Base-by-base conservation (phyloP, 2,329 filamentous ascomycete species). In the Arthrobotrys musiformis region DNA sequence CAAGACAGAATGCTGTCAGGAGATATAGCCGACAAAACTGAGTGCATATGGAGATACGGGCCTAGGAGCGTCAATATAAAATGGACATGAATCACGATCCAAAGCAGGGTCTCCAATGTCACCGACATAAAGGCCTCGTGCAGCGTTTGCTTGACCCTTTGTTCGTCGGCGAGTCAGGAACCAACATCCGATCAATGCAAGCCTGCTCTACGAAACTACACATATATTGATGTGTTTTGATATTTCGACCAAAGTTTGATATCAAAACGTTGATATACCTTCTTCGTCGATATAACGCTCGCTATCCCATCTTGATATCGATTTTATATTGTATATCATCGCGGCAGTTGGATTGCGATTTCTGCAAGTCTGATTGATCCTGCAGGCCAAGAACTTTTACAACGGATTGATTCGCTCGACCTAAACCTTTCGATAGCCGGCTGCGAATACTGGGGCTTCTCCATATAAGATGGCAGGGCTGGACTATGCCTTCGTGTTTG, bases 401-500 rank as follows among this genome's bases (percentile, higher is more conserved):
- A 13, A 3, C 15, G 28, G 19, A 9, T 40, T 40, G 6, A 46
- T 30, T 48, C 24, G 35, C 40, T n/a, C n/a, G n/a, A 46, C 15
- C 24, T 6, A 28, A 46, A 13, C 22, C 19, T 22, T 56, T 11
- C 22, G 13, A 19, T 46, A 8, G 46, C 11, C 2, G 15, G 26
- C 30, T 24, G 19, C 37, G 35, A 61, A 56, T 15, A 30, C 19
- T 22, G 28, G 33, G 22, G 63, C n/a, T 40, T 19, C 11, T 44
- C 30, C 4, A 24, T 54, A 40, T 50, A 70, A 64, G 42, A 76
- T 76, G 72, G 30, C 72, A 15, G 72, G 72, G 2, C 66, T 50
- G 46, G 72, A 76, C 30, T 76, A 76, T 15, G 50, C 64, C 33
- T 33, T 70, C 11, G 64, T 76, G 72, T 76, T 54, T 22, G 70